Evolutionary conservation across 495 filamentous ascomycete genomes (phyloP), one percentile per base, ranked within the genome.

Genomic region (Usnea hakonensis): DNA sequence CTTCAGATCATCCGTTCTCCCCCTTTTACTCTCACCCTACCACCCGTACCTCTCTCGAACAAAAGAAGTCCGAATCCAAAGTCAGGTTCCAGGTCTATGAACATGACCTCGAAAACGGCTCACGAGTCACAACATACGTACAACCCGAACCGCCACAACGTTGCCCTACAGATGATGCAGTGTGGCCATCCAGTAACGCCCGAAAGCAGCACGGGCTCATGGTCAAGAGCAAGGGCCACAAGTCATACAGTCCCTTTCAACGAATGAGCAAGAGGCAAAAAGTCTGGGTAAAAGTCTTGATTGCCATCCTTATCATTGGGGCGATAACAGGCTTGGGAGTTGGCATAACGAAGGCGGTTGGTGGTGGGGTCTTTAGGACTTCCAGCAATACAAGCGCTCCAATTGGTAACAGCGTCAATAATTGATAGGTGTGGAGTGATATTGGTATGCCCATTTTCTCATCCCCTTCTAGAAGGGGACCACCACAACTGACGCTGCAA

Each of bases 331-430:
- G 79, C 2, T 75, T 88, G 50, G 84, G 83, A 28, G 66, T 88
- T 61, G 85, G 85, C 10, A 85, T 88, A 59, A 82, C 78, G 6
- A 78, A 74, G 36, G 83, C 81, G 4, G 84, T 87, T 2, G 82
- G 83, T 36, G 83, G 81, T 11, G 81, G 83, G 2, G 78, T 81
- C 16, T 86, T 82, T 78, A 78, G 71, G 60, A 71, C 65, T 2
- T 19, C 44, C 30, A 68, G 72, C 58, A 59, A 76, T 14, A 64
- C 70, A 33, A 69, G 73, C 32, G 68, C 65, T 19, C 55, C 65
- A 0, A 67, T 69, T 62, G 67, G 70, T 26, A 32, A 63, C 30
- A 40, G 32, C 33, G 5, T 21, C 40, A 50, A 50, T 14, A 23
- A 30, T 30, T 50, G 46, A 50, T 23, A 50, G 46, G 26, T 26